These are phyloP conservation scores for Hylodesmum podocarpum DNA, from an alignment of 306 rosid species.

Conservation along the genomic window DNA sequence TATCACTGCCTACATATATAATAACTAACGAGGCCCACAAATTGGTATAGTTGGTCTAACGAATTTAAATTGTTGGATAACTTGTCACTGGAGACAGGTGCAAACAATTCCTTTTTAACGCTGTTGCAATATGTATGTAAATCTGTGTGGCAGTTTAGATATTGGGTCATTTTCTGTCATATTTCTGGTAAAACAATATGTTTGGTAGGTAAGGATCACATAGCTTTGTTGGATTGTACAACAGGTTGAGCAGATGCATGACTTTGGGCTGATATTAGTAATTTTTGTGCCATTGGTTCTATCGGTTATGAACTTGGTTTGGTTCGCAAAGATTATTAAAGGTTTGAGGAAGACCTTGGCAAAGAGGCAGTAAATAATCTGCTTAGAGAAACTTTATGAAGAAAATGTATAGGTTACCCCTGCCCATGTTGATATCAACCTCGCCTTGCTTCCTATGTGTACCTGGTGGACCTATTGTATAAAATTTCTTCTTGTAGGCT, in stretches of 20 bases:
- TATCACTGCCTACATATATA: background rate
- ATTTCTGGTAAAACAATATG: background rate
- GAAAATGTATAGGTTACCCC: slow-evolving; percentile 16
- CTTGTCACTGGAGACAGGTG: background rate
- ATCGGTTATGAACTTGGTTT: slow-evolving; percentile 70
- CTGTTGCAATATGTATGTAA: background rate
- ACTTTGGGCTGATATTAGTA: slow-evolving; percentile 52
- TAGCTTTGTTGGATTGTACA: background rate
- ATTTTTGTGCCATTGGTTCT: slow-evolving; percentile 58
- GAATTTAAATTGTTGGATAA: background rate
- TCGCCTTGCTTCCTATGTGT: slow-evolving; percentile 16
- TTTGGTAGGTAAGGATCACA: background rate
- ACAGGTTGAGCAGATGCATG: slow-evolving; percentile 72
- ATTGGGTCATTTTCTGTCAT: background rate
- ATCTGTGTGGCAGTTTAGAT: background rate
- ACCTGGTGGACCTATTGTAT: background rate
- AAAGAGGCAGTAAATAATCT: slow-evolving; percentile 58
- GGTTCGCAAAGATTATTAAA: slow-evolving; percentile 70
- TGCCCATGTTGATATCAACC: slow-evolving; percentile 16
- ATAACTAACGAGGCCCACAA: background rate
- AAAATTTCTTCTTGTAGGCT: too few species aligned
- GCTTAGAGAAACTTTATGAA: background rate
- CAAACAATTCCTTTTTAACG: background rate
- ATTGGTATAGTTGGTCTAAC: background rate
- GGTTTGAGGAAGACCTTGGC: slow-evolving; percentile 81